A percentile compares a stretch with the other conserved stretches of the same genome.
These are phyloP conservation scores for Aspergillus sp. DNA, from an alignment of 2,329 filamentous ascomycete species.

Conservation along the genomic window DNA sequence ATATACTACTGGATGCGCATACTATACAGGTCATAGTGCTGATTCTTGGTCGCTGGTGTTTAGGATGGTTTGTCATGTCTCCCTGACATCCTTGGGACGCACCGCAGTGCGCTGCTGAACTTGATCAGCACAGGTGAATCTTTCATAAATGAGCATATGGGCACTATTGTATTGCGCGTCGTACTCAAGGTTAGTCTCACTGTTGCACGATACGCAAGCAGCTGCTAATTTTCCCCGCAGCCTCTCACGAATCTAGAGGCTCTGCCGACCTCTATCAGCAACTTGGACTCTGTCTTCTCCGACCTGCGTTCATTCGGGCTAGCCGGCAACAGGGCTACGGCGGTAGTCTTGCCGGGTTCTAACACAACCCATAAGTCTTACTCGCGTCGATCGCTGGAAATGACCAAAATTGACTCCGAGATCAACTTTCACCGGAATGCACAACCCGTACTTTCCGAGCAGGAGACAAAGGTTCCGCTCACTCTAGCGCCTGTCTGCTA, in stretches of 20 bases:
- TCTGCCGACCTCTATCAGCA: conserved; percentile 36
- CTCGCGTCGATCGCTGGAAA: background rate
- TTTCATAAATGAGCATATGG: conserved; percentile 33
- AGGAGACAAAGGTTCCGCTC: conserved; percentile 36
- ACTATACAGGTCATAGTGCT: background rate
- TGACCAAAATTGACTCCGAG: conserved; percentile 5
- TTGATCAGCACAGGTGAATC: conserved; percentile 43
- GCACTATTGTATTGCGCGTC: conserved; percentile 29
- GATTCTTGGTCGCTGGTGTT: conserved; percentile 19
- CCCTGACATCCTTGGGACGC: conserved; percentile 25
- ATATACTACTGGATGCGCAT: background rate
- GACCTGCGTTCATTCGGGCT: conserved; percentile 55
- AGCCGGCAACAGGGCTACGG: conserved; percentile 58
- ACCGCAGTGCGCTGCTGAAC: conserved; percentile 32
- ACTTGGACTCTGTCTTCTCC: conserved; percentile 51
- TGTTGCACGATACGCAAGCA: conserved; percentile 6
- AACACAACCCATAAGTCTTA: background rate
- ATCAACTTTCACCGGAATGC: conserved; percentile 4
- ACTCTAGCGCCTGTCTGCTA: conserved; percentile 76
- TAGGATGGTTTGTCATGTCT: conserved; percentile 26
- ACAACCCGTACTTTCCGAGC: background rate
- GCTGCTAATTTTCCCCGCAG: conserved; percentile 25
- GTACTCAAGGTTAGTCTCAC: conserved; percentile 39
- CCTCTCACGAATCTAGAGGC: conserved; percentile 16
- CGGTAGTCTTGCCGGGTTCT: conserved; percentile 57